Percentiles rank a stretch among this genome's conserved stretches.
Evolutionary conservation across 2,329 filamentous ascomycete genomes (phyloP).

Genomic region (Epichloe gansuensis): DNA sequence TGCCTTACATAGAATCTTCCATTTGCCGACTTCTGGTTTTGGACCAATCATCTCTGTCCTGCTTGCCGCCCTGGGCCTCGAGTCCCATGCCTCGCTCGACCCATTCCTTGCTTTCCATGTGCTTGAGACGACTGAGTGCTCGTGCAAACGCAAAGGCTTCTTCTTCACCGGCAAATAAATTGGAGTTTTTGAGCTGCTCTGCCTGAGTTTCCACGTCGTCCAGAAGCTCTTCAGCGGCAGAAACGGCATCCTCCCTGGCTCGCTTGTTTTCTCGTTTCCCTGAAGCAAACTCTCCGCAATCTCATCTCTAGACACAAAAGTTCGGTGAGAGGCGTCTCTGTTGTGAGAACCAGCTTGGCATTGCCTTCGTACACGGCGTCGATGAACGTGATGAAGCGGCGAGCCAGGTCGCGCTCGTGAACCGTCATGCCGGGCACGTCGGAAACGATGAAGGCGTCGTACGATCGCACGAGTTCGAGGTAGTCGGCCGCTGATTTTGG

Average conservation of each 20-base stretch:
- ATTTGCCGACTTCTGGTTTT: constrained; percentile 55
- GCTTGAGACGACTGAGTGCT: constrained; percentile 68
- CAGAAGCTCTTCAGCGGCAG: constrained; percentile 56
- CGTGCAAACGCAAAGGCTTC: constrained; percentile 93
- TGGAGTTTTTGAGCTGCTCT: constrained; percentile 70
- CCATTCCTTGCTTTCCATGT: constrained; percentile 95
- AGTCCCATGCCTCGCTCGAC: constrained; percentile 69
- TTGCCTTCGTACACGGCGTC: constrained; percentile 88
- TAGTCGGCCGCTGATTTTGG: constrained; percentile 93
- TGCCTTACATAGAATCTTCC: constrained; percentile 50
- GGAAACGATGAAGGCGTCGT: constrained; percentile 86
- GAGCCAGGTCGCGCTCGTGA: constrained; percentile 71
- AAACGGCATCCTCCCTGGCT: not conserved
- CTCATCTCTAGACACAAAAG: constrained; percentile 66
- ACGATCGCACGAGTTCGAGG: constrained; percentile 77
- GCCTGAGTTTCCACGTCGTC: constrained; percentile 82
- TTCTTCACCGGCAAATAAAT: constrained; percentile 86
- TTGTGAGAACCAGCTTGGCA: constrained; percentile 91
- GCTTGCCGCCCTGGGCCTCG: constrained; percentile 51
- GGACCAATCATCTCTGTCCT: constrained; percentile 52
- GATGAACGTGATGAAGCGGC: constrained; percentile 94
- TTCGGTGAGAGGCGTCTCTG: constrained; percentile 70
- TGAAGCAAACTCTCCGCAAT: constrained; percentile 45
- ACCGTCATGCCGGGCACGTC: constrained; percentile 88
- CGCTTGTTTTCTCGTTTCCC: constrained; percentile 28